These are phyloP conservation scores for Quercus alba DNA, from an alignment of 306 rosid genomes.

Conservation along the genomic window DNA sequence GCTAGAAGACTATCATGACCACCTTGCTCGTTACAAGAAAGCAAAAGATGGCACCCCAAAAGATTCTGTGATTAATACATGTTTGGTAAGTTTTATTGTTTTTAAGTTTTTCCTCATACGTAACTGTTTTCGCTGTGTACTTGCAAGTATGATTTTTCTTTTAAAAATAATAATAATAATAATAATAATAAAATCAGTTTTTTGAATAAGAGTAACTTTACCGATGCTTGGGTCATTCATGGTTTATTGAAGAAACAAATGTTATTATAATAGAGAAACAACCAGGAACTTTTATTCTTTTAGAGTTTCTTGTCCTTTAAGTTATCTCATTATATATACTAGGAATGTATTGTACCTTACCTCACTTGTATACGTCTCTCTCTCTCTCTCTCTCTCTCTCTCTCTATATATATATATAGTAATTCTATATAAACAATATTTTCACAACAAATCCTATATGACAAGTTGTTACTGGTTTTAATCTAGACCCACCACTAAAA, in stretches of 20 bases:
- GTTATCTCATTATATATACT: neutral
- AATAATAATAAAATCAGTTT: too few relatives aligned
- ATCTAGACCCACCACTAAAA: too few relatives aligned
- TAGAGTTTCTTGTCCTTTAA: neutral
- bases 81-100: neutral
- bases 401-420: too few relatives aligned
- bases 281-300: neutral
- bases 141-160: too few relatives aligned
- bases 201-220: neutral
- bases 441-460: too few relatives aligned
- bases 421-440: too few relatives aligned
- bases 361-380: neutral
- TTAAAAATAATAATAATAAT: too few relatives aligned
- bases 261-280: neutral
- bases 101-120: neutral
- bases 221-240: neutral
- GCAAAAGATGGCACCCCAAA: constrained; percentile 31
- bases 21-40: constrained; percentile 51
- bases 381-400: too few relatives aligned
- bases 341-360: neutral
- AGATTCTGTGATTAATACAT: constrained; percentile 21
- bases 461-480: too few relatives aligned
- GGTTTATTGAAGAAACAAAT: neutral
- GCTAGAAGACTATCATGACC: constrained; percentile 63
- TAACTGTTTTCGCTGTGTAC: neutral